These are phyloP conservation scores for Nicotiana otophora DNA, from an alignment of 257 asterid genomes.

Conservation along the genomic window DNA sequence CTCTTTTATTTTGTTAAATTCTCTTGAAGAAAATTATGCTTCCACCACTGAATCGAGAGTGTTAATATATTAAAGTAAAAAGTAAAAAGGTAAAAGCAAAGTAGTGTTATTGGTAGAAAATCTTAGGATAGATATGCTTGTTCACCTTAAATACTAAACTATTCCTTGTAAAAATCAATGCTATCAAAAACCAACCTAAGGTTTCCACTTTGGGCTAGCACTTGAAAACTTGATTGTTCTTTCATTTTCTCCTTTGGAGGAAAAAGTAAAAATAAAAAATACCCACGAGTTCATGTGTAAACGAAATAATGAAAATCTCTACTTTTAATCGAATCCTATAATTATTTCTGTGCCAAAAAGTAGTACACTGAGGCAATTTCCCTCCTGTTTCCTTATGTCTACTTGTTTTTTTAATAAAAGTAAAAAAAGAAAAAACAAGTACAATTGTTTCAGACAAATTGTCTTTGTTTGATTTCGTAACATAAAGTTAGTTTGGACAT, in stretches of 20 bases:
- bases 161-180: neutral
- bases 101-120: neutral
- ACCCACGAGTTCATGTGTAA: conserved; percentile 7
- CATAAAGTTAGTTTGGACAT: neutral
- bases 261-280: neutral
- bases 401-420: neutral
- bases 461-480: neutral
- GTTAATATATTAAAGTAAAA: neutral
- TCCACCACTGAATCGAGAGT: too few species aligned
- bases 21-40: too few species aligned
- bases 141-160: neutral
- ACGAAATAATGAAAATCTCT: neutral
- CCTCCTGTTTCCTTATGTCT: conserved; percentile 1
- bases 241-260: too few species aligned
- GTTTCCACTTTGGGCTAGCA: neutral
- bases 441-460: neutral
- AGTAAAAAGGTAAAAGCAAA: neutral
- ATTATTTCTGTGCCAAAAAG: conserved; percentile 11
- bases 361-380: conserved; percentile 5
- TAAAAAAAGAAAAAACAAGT: neutral
- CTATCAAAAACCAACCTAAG: neutral
- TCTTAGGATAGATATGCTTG: neutral
- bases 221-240: neutral
- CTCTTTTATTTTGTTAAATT: too few species aligned
- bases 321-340: neutral